Percentiles rank a stretch among this genome's conserved stretches.
Evolutionary conservation across 352 stramenopile genomes (phyloP).

Genomic region (Phytophthora vignae): DNA sequence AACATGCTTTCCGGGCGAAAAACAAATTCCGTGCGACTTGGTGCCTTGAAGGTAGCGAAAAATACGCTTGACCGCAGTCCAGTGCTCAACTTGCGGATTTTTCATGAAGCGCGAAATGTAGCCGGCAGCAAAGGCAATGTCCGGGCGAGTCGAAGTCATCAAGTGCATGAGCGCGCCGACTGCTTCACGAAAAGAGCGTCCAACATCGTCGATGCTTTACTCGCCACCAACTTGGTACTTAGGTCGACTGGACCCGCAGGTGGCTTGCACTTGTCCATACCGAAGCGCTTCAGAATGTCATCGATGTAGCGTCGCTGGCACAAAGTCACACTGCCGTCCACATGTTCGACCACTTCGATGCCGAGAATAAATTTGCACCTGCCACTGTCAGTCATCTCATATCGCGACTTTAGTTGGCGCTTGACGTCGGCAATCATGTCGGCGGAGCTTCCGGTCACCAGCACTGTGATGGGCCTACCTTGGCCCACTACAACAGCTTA

Average conservation of each 20-base stretch:
- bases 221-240: conserved; percentile 7
- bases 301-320: conserved; percentile 5
- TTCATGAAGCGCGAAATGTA: conserved; percentile 35
- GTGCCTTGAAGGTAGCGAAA: conserved; percentile 27
- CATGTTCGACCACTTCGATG: conserved; percentile 13
- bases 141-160: conserved; percentile 27
- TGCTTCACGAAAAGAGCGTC: conserved; percentile 19
- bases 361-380: conserved; percentile 21
- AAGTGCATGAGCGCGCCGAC: conserved; percentile 31
- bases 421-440: conserved; percentile 13
- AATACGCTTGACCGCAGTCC: conserved; percentile 19
- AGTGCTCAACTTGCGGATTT: conserved; percentile 27
- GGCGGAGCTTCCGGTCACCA: too few species aligned
- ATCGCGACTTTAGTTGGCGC: conserved; percentile 25
- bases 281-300: conserved; percentile 17
- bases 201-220: conserved; percentile 12
- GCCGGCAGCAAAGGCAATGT: conserved; percentile 21
- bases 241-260: conserved; percentile 9
- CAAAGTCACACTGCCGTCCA: conserved; percentile 11
- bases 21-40: conserved; percentile 21
- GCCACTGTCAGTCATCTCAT: conserved; percentile 32
- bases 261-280: conserved; percentile 12
- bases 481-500: too few species aligned
- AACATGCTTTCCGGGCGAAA: not conserved
- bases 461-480: too few species aligned